These are phyloP conservation scores for Chenopodium berlandieri DNA, from an alignment of 148 eudicot species.

Conservation along the genomic window DNA sequence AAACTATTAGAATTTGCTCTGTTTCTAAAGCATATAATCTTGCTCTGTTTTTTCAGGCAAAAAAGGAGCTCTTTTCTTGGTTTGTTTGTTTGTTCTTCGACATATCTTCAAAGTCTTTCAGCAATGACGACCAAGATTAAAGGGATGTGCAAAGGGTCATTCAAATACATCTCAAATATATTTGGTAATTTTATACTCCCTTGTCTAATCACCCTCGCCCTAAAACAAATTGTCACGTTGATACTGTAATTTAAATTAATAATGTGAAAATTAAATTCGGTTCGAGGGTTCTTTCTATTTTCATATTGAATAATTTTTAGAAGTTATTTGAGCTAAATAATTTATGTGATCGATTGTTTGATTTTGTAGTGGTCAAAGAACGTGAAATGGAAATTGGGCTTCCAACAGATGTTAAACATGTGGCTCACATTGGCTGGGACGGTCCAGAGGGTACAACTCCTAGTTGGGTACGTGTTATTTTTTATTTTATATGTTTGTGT, in stretches of 20 bases:
- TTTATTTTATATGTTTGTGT: background rate
- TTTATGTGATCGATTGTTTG: background rate
- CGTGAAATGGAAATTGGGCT: constrained; percentile 76
- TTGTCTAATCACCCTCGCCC: background rate
- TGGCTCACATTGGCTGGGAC: constrained; percentile 84
- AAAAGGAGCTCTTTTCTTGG: background rate
- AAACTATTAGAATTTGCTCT: constrained; percentile 3
- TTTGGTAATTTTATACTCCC: constrained; percentile 50
- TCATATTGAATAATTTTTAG: no score
- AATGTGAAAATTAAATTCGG: no score
- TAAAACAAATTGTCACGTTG: background rate
- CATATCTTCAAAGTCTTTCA: constrained; percentile 8
- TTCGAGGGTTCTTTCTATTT: no score
- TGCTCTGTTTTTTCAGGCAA: constrained; percentile 29
- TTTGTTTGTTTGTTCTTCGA: background rate
- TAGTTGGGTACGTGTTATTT: constrained; percentile 51
- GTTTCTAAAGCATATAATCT: constrained; percentile 16
- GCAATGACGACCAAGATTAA: constrained; percentile 65
- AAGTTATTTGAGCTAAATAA: background rate
- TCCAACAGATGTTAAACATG: constrained; percentile 88
- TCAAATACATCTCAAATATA: constrained; percentile 74
- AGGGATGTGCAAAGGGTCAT: constrained; percentile 77
- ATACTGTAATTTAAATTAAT: no score
- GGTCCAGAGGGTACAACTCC: constrained; percentile 68
- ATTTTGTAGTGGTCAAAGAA: constrained; percentile 54